A percentile compares a stretch with the other conserved stretches of the same genome.
Evolutionary conservation across 1,284 basidiomycete species (phyloP).

Genomic region (Mycosarcoma mackinlayi): DNA sequence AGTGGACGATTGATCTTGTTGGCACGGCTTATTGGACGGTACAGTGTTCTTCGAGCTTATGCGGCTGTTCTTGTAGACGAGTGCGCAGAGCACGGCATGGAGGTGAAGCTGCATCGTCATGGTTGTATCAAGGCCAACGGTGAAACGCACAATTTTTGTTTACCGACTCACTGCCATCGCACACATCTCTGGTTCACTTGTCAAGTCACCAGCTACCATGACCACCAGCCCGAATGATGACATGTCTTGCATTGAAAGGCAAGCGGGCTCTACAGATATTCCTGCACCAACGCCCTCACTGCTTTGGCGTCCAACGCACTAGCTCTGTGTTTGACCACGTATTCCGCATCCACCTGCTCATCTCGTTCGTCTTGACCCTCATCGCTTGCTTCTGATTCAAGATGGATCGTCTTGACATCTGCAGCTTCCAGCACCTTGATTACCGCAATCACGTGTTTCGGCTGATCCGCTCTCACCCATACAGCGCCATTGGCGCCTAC

Average conservation of each 20-base stretch:
- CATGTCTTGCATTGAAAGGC: background rate
- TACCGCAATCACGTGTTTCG: conserved; percentile 56
- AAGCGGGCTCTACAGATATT: conserved; percentile 16
- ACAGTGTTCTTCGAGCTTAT: conserved; percentile 53
- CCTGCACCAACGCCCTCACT: conserved; percentile 15
- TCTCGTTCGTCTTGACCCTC: conserved; percentile 2
- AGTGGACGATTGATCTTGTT: background rate
- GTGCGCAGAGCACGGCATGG: too few species aligned
- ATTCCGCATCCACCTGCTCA: conserved; percentile 18
- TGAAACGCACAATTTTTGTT: too few species aligned
- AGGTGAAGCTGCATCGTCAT: too few species aligned
- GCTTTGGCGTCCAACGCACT: conserved; percentile 20
- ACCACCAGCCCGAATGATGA: too few species aligned
- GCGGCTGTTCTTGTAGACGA: conserved; percentile 37
- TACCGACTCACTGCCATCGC: too few species aligned
- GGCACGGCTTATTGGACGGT: too few species aligned
- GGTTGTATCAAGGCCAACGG: too few species aligned
- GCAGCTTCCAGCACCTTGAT: conserved; percentile 52
- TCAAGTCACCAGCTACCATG: too few species aligned
- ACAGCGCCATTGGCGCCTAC: conserved; percentile 62
- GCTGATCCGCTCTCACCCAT: conserved; percentile 52
- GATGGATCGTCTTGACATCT: conserved; percentile 9
- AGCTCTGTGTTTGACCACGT: conserved; percentile 30
- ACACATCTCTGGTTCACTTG: too few species aligned
- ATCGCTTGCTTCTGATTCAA: background rate